phyloP scores from a whole-genome alignment of 164 flowering plant species.

The Saururus chinensis region DNA sequence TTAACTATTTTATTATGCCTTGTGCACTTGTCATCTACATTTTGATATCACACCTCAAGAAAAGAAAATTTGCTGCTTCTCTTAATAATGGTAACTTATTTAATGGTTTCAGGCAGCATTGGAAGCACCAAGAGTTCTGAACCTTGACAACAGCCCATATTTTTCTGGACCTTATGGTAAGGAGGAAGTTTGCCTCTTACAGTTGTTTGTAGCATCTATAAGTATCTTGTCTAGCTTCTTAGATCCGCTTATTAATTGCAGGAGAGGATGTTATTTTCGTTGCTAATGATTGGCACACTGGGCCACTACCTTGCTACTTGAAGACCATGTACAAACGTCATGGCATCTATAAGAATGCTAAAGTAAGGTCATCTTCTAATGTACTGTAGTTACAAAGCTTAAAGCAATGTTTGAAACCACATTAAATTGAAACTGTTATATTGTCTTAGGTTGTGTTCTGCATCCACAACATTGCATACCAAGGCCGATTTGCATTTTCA shows the following conservation, averaged over 20 bases:
- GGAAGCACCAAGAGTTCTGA: constrained; percentile 74
- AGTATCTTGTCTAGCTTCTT: neutral
- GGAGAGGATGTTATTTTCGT: constrained; percentile 76
- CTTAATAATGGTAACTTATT: neutral
- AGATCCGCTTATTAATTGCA: constrained; percentile 4
- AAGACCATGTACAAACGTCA: constrained; percentile 46
- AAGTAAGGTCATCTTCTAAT: constrained; percentile 25
- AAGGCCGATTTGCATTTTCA: constrained; percentile 75
- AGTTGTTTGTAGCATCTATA: neutral
- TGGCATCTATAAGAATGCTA: constrained; percentile 55
- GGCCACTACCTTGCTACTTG: constrained; percentile 74
- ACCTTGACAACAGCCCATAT: constrained; percentile 45
- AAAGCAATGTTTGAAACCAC: neutral
- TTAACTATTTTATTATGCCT: neutral
- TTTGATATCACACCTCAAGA: neutral
- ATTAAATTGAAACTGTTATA: constrained; percentile 1
- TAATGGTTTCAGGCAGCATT: constrained; percentile 61
- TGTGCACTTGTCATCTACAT: neutral
- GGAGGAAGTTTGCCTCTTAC: neutral
- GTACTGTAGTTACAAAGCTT: neutral
- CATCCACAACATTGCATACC: constrained; percentile 92
- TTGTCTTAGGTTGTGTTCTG: constrained; percentile 64
- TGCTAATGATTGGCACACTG: constrained; percentile 87
- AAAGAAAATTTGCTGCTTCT: neutral
- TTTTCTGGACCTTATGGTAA: constrained; percentile 89